Base-by-base conservation (phyloP, 306 rosid genomes). In the Cucurbita argyrosperma region DNA sequence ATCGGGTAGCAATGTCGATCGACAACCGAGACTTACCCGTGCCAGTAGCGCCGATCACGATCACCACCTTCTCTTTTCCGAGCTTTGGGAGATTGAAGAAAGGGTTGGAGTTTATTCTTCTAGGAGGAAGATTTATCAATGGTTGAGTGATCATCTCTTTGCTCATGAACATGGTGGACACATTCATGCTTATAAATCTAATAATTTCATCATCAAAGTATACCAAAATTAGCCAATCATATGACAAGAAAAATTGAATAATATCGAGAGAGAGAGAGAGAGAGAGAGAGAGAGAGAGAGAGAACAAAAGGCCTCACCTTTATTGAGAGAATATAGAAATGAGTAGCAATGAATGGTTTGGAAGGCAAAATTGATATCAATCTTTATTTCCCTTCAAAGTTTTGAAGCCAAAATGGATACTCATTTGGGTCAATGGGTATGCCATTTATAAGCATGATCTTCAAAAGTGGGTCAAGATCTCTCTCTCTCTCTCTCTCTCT, bases 21-120 rank as follows among this genome's bases (percentile, higher is more conserved):
- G 99, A 89, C 1, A 94, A 87, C 74, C 85, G 83, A 5, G 99
- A 94, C 55, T 94, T 94, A 0, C 99, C 99, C 0, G 97, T 76
- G 2, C 96, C 99, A 0, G 99, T 94, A 5, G 96, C 95, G 4
- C 99, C 99, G 84, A 89, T 85, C 63, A 94, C 77, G 21, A 94
- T 55, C 45, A 94, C 89, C 53, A 94, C 89, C 65, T 94, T 90
- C 49, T 89, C 94, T 56, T 87, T 90, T 71, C 80, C 86, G 12
- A 21, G 18, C 76, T 85, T 47, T 23, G 26, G 40, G 2, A 52
- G 79, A 8, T 56, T 57, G 76, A 37, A 79, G 72, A 76, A 81
- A 21, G 54, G 18, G 8, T 81, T 80, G 38, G 82, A 1, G 47
- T 76, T 86, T 71, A 77, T 42, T 40, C 84, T 83, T 56, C 79